phyloP scores from a whole-genome alignment of 805 yeast species.

The Wickerhamomyces kurtzmanii region DNA sequence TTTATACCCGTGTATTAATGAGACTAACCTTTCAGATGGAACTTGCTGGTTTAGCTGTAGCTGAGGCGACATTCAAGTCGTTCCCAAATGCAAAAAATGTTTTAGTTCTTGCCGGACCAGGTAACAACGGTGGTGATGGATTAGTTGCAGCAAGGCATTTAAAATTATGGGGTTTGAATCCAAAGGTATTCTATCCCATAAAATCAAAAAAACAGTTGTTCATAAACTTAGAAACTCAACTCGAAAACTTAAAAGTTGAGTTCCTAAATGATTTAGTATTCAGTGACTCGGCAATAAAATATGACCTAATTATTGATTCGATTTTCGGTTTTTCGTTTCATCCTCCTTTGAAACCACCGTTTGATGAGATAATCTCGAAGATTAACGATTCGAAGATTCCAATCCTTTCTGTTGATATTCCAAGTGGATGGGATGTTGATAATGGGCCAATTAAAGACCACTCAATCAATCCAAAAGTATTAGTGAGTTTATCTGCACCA shows the following conservation, averaged over 20 bases:
- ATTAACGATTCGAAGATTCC: conserved; percentile 35
- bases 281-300: conserved; percentile 13
- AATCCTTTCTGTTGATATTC: conserved; percentile 78
- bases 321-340: conserved; percentile 90
- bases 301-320: conserved; percentile 56
- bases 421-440: conserved; percentile 97
- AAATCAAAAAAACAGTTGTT: conserved; percentile 48
- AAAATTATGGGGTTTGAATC: conserved; percentile 67
- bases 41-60: conserved; percentile 90
- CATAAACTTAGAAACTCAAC: conserved; percentile 52
- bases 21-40: conserved; percentile 57
- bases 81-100: conserved; percentile 47
- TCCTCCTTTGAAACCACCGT: conserved; percentile 82
- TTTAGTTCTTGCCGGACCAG: conserved; percentile 83
- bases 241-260: conserved; percentile 52
- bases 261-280: conserved; percentile 36
- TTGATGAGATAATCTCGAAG: conserved; percentile 34
- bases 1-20: background rate
- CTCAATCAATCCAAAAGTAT: conserved; percentile 47
- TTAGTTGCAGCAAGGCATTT: conserved; percentile 91
- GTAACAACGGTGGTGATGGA: conserved; percentile 96
- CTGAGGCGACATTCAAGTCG: conserved; percentile 66
- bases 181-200: conserved; percentile 76
- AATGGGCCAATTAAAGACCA: conserved; percentile 51
- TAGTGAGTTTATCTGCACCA: conserved; percentile 88